Evolutionary conservation across 495 filamentous ascomycete species (phyloP).

Genomic region (Aspergillus nidulans): DNA sequence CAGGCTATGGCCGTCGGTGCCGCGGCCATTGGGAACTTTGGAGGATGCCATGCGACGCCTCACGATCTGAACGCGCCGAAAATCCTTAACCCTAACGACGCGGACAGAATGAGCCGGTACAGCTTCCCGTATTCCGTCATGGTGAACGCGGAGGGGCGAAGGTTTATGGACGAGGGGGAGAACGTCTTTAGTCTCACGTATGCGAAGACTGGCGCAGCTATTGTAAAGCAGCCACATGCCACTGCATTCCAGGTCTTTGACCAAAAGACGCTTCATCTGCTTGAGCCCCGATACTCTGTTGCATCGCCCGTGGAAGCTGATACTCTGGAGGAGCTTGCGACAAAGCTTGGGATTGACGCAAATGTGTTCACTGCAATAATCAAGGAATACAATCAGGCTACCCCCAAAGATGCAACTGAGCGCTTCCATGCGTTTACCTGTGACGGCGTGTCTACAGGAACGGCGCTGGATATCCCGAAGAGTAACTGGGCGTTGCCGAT

Average conservation of each 20-base stretch:
- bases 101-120: conserved; percentile 7
- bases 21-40: background rate
- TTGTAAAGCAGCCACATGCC: background rate
- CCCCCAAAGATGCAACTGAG: background rate
- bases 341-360: background rate
- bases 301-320: background rate
- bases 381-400: background rate
- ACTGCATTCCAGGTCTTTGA: background rate
- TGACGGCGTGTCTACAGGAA: background rate
- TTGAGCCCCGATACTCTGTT: background rate
- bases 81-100: background rate
- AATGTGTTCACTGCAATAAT: background rate
- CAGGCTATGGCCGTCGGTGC: conserved; percentile 1
- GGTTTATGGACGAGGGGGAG: conserved; percentile 8
- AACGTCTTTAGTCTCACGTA: conserved; percentile 5
- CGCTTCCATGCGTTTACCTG: background rate
- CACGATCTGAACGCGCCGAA: conserved; percentile 6
- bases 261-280: background rate
- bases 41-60: conserved; percentile 7
- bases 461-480: background rate
- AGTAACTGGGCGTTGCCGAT: background rate
- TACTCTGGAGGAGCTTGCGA: background rate
- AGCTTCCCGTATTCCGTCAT: conserved; percentile 6
- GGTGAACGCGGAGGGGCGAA: conserved; percentile 2
- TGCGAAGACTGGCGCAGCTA: conserved; percentile 5